Base-by-base conservation (phyloP, 106 monocot genomes). In the Dioscorea zingiberensis region DNA sequence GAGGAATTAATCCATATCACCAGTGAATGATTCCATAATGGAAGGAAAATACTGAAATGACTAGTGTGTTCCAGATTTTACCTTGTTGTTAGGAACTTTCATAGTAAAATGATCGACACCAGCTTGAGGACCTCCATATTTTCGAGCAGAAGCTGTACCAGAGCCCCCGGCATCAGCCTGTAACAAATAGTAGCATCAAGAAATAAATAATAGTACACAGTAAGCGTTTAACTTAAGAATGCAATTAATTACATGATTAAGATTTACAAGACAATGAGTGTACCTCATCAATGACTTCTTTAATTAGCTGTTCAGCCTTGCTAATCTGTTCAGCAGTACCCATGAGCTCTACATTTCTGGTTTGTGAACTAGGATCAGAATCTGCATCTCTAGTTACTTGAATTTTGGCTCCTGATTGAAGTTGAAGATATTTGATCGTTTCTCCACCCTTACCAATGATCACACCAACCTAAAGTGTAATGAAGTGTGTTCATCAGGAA, bases 401-500 rank as follows among this genome's bases (percentile, higher is more conserved):
- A 62, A 94, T 94, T 59, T 80, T 94, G 11, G 94, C 94, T 77
- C 90, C 94, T 38, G 89, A 94, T 53, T 94, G 87, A 19, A 76
- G 25, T 57, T 94, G 89, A 47, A 94, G 76, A 75, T 87, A 82
- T 64, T 87, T 94, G 13, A 94, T 90, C 12, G 90, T 94, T 54
- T 94, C 94, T 38, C 89, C 89, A 60, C 81, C 74, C 80, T 90
- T 90, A 8, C 94, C 94, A 75, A 94, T 94, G 13, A 94, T 84
- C 21, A 94, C 94, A 65, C 94, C 94, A 64, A 94, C 94, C 94
- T 90, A 48, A 44, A 25, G 21, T 15, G 38, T 10, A 30, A 58
- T 10, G 14, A 15, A 51, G 51, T 4, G 15, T 13, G 4, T 51
- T 4, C 14, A 15, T 51, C 46, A 47, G 32, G 25, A 11, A 19